Evolutionary conservation across 768 basidiomycete species (phyloP), one percentile per base, ranked within the genome.

Genomic region (Tulasnella sp.): DNA sequence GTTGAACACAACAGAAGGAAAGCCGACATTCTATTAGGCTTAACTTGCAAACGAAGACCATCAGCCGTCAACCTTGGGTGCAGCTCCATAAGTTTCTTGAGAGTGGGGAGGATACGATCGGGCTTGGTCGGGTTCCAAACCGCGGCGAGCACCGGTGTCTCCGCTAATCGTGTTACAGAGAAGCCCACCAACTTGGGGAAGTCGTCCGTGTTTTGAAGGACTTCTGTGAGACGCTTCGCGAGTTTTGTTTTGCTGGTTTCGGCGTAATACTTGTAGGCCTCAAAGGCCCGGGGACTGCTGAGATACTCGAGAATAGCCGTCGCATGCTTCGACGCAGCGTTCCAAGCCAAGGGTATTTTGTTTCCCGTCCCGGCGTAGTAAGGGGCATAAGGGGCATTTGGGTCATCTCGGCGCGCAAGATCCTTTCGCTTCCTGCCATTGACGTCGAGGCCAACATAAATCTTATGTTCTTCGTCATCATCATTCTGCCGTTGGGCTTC

Each of bases 371-470:
- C 39, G 77, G 52, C 7, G 77, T 45, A 74, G n/a, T n/a, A n/a
- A n/a, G n/a, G n/a, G 11, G 78, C 12, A 22, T 15, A 69, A 22
- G 74, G 67, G 1, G 85, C 85, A 75, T 87, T 84, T 0, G 88
- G 87, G 78, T 89, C 88, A 71, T 86, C 85, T 79, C 84, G 85
- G 72, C 80, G 83, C 0, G 87, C 87, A 11, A 89, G 83, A 78
- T 90, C 88, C 22, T 84, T 83, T 3, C 87, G 84, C 79, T 90
- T 90, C 83, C 88, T 89, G 29, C 89, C 89, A 76, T 89, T 87
- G 29, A 90, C 87, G 74, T 86, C 86, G 49, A 91, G 83, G 0
- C 90, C 89, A n/a, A 89, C 86, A 79, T 90, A 91, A 0, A 86
- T 64, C 40, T 40, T 40, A 15, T 9, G 3, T 40, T 79, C 79